These are phyloP conservation scores for Podospora pseudoanserina DNA, from an alignment of 495 filamentous ascomycete genomes.

Conservation along the genomic window DNA sequence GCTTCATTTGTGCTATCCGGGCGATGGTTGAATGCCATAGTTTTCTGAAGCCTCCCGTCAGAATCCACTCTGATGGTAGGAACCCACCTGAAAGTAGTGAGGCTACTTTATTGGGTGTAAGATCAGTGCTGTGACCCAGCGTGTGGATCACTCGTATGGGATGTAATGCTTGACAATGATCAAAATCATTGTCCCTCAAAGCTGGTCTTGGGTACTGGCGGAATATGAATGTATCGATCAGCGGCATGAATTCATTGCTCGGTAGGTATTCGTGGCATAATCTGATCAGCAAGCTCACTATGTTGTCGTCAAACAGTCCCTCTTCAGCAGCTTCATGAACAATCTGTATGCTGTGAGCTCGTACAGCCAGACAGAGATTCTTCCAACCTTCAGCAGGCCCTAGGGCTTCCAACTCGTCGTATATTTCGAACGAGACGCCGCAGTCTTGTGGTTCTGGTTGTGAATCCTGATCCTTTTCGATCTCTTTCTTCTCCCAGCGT, in stretches of 20 bases:
- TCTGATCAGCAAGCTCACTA: slow-evolving; percentile 38
- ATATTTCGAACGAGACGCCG: slow-evolving; percentile 50
- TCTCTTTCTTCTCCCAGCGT: slow-evolving; percentile 44
- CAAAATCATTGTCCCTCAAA: slow-evolving; percentile 29
- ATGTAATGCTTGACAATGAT: slow-evolving; percentile 23
- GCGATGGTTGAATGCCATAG: slow-evolving; percentile 38
- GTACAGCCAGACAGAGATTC: slow-evolving; percentile 59
- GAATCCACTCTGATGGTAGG: slow-evolving; percentile 44
- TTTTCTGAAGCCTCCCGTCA: slow-evolving; percentile 36
- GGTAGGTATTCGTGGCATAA: slow-evolving; percentile 41
- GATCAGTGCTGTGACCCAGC: slow-evolving; percentile 23
- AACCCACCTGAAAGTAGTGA: slow-evolving; percentile 31
- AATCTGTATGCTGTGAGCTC: slow-evolving; percentile 62
- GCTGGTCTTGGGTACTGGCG: slow-evolving; percentile 38
- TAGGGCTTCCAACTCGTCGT: slow-evolving; percentile 62
- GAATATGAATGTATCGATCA: slow-evolving; percentile 35
- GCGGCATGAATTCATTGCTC: slow-evolving; percentile 38
- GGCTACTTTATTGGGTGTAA: slow-evolving; percentile 36
- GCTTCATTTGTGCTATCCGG: slow-evolving; percentile 26
- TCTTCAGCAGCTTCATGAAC: slow-evolving; percentile 52
- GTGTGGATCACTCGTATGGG: slow-evolving; percentile 31
- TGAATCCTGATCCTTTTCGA: slow-evolving; percentile 49
- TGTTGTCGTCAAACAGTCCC: slow-evolving; percentile 39
- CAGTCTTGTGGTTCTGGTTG: slow-evolving; percentile 37
- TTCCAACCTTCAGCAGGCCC: slow-evolving; percentile 62